phyloP scores from a whole-genome alignment of 2,329 filamentous ascomycete species.

The Onygenales sp. region DNA sequence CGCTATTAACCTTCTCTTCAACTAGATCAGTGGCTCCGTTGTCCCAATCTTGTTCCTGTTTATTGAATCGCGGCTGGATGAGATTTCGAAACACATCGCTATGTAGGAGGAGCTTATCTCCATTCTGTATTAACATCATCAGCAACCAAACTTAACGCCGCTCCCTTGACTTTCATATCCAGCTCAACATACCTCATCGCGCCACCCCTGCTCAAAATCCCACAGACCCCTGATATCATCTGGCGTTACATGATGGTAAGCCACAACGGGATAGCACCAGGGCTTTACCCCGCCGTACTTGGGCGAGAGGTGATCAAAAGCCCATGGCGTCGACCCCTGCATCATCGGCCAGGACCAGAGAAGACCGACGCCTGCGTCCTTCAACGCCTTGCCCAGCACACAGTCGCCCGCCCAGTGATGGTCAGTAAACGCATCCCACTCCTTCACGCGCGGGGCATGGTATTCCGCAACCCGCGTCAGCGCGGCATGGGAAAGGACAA shows the following conservation, averaged over 20 bases:
- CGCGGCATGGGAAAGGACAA: constrained; percentile 42
- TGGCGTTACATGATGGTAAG: constrained; percentile 41
- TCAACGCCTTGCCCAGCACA: constrained; percentile 39
- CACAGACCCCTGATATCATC: constrained; percentile 35
- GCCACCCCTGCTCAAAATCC: constrained; percentile 38
- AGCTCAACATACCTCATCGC: background rate
- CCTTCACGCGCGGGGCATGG: constrained; percentile 31
- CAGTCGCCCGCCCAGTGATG: constrained; percentile 42
- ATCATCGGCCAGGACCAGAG: constrained; percentile 41
- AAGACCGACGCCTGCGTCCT: constrained; percentile 37
- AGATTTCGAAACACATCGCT: constrained; percentile 8
- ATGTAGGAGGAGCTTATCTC: constrained; percentile 1
- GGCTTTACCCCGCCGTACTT: constrained; percentile 29
- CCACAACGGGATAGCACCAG: constrained; percentile 42
- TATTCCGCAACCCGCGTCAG: constrained; percentile 36
- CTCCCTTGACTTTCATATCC: background rate
- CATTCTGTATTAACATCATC: constrained; percentile 3
- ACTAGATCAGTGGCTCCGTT: constrained; percentile 3
- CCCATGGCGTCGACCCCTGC: constrained; percentile 32
- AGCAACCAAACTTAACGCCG: background rate
- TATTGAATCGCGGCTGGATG: constrained; percentile 1
- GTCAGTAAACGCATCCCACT: constrained; percentile 38
- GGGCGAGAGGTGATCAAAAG: constrained; percentile 34
- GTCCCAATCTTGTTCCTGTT: constrained; percentile 6
- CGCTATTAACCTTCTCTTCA: background rate